Base-by-base conservation (phyloP, 2,329 filamentous ascomycete species). In the Aureobasidium pullulans region DNA sequence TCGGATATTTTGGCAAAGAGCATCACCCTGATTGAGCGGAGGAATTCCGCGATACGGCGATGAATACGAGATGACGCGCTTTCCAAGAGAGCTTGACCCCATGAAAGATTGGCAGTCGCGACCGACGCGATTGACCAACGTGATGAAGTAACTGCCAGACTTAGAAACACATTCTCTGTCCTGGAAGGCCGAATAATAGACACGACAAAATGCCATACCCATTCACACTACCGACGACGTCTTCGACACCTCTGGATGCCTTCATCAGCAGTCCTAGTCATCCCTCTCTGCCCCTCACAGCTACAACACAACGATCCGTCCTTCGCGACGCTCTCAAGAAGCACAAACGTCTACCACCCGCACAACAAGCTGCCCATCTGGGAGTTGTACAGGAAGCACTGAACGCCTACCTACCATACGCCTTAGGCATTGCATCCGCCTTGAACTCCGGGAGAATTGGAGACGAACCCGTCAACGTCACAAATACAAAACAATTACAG, bases 151-250 rank as follows among this genome's bases (percentile, higher is more conserved):
- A 31, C 34, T 39, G 47, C 47, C 19, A 40, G 1, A 3, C 15
- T 13, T 3, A 8, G 29, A 3, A 4, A 6, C 4, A 19, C 9
- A n/a, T 1, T 15, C 9, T 4, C 1, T 16, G 9, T 13, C 10
- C 7, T 34, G 50, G 9, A 37, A 7, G 16, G 4, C n/a, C 28
- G 39, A 6, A 7, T 16, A 16, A 16, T 15, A 19, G 29, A 3
- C 4, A n/a, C n/a, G 16, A 23, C 32, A 47, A 6, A 6, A 97
- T 97, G 94, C 92, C 93, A 34, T 97, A 89, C 70, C 88, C 89
- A 11, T 96, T 96, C 69, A 77, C 83, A 10, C 84, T 97, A 34
- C 92, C 94, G 1, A 97, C 93, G 0, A 96, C 93, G 5, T 96
- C 91, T 36, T 84, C 87, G 57, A 87, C 96, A 69, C 86, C 89